Conservation (phyloP, 371 early-diverging fungal species). For the Mortierella sp. region DNA sequence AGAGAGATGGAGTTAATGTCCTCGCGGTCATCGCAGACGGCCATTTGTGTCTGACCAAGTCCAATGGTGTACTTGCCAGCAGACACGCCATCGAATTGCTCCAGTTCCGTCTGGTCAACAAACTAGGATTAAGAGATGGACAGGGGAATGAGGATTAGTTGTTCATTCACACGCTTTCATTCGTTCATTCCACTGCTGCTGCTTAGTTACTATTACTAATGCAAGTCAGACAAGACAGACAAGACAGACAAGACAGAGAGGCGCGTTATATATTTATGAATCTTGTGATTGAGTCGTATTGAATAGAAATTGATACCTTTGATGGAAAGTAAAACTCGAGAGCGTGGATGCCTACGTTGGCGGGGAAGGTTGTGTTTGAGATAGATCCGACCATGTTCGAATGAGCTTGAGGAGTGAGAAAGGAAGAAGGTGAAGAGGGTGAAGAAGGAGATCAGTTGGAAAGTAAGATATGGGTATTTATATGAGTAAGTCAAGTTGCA, state of each 20-base stretch:
- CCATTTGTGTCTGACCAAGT: conserved; percentile 96
- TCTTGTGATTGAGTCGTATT: background rate
- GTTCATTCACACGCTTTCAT: background rate
- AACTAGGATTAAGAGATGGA: conserved; percentile 66
- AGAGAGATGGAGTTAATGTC: conserved; percentile 95
- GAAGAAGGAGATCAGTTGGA: conserved; percentile 16
- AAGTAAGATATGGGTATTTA: conserved; percentile 4
- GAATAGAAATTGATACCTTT: conserved; percentile 33
- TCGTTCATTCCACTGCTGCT: too few relatives aligned
- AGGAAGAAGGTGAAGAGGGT: background rate
- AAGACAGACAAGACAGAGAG: background rate
- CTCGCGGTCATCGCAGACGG: conserved; percentile 95
- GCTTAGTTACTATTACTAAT: too few relatives aligned
- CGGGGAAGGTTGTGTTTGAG: conserved; percentile 63
- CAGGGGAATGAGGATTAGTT: background rate
- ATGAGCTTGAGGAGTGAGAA: background rate
- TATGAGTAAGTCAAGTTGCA: too few relatives aligned
- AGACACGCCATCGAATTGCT: conserved; percentile 92
- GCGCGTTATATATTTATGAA: too few relatives aligned
- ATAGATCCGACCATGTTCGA: conserved; percentile 52
- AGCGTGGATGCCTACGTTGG: conserved; percentile 93
- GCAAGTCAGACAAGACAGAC: too few relatives aligned
- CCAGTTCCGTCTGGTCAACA: conserved; percentile 90
- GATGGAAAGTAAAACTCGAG: conserved; percentile 95
- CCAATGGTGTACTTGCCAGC: conserved; percentile 98